These are phyloP conservation scores for Trifolium repens DNA, from an alignment of 306 rosid species.

Conservation along the genomic window DNA sequence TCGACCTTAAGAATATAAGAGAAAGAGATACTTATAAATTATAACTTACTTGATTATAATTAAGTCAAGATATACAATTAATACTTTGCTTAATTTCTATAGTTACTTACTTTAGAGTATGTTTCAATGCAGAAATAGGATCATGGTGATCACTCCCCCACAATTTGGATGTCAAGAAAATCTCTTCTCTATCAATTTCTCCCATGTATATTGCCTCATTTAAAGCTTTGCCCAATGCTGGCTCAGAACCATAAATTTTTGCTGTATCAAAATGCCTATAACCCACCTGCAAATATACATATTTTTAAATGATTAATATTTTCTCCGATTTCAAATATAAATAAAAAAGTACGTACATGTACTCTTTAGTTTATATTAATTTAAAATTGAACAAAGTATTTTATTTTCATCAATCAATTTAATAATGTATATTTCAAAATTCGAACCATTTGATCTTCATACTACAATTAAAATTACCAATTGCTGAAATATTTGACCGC, in stretches of 20 bases:
- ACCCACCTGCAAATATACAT: slow-evolving; percentile 64
- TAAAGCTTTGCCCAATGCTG: slow-evolving; percentile 73
- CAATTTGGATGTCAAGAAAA: slow-evolving; percentile 82
- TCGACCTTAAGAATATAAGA: too few species aligned
- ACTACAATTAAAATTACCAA: not conserved
- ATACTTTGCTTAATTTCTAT: not conserved
- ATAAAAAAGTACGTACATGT: too few species aligned
- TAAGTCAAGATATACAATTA: not conserved
- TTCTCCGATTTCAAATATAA: too few species aligned
- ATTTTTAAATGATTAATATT: too few species aligned
- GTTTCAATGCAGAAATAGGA: slow-evolving; percentile 79
- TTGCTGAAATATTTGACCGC: too few species aligned
- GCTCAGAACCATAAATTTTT: slow-evolving; percentile 82
- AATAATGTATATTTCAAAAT: not conserved
- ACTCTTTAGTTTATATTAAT: too few species aligned
- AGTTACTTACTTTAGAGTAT: slow-evolving; percentile 62
- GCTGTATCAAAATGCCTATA: slow-evolving; percentile 93
- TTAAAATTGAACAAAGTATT: too few species aligned
- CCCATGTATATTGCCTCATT: slow-evolving; percentile 54
- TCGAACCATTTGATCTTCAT: not conserved
- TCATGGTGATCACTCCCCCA: slow-evolving; percentile 97
- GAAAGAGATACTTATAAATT: too few species aligned
- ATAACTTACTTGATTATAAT: too few species aligned
- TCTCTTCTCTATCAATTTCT: slow-evolving; percentile 59
- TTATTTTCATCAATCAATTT: too few species aligned